Percentiles rank a stretch among this genome's conserved stretches.
Conservation (phyloP, 441 rosid genomes). For the Syzygium malaccense region DNA sequence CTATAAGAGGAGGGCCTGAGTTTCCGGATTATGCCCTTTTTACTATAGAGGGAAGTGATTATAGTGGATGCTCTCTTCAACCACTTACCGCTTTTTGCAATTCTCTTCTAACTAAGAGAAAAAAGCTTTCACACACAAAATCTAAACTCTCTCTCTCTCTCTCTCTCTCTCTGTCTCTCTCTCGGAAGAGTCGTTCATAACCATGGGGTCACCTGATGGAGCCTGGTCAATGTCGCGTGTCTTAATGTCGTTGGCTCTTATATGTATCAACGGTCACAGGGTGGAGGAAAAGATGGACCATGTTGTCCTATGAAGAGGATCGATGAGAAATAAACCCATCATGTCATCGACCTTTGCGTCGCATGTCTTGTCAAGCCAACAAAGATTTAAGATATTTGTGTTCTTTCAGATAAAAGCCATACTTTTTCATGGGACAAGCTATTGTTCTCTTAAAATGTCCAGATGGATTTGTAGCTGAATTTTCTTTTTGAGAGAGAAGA, state of each 20-base stretch:
- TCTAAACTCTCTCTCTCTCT: neutral
- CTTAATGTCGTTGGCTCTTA: neutral
- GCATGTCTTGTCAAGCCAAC: neutral
- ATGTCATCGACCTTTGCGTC: neutral
- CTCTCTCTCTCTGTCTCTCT: neutral
- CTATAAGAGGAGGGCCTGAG: neutral
- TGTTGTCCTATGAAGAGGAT: neutral
- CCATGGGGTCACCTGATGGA: neutral
- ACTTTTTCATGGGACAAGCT: neutral
- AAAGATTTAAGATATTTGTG: neutral
- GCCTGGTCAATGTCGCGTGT: neutral
- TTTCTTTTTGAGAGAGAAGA: neutral
- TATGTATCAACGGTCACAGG: neutral
- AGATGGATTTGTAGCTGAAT: neutral
- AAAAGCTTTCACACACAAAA: neutral
- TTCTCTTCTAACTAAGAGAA: neutral
- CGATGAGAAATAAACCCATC: neutral
- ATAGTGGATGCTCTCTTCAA: neutral
- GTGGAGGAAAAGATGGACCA: neutral
- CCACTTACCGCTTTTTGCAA: neutral
- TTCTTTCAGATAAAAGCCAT: neutral
- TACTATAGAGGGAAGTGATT: neutral
- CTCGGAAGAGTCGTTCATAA: neutral
- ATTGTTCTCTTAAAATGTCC: neutral
- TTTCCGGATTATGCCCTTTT: neutral